Evolutionary conservation across 2,329 filamentous ascomycete genomes (phyloP).

Genomic region (Drechslerella coelobrocha): DNA sequence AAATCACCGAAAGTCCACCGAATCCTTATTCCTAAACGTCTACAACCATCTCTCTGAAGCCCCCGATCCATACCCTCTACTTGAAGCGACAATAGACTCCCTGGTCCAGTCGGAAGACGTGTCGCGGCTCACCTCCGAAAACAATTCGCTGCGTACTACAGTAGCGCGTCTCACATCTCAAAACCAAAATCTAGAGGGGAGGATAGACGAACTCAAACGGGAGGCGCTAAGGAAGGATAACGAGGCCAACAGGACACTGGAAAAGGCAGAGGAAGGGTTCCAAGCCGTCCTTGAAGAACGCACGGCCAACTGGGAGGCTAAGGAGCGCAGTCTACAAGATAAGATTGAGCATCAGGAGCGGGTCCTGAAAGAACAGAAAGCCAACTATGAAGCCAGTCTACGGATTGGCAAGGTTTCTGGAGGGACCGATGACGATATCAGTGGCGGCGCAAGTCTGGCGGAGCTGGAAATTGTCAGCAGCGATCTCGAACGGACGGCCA

Average conservation of each 20-base stretch:
- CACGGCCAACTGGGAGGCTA: constrained; percentile 93
- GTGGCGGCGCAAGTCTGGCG: constrained; percentile 66
- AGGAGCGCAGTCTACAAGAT: constrained; percentile 87
- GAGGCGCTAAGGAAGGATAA: constrained; percentile 62
- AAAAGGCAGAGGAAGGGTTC: constrained; percentile 93
- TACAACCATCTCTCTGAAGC: constrained; percentile 95
- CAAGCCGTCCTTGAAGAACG: constrained; percentile 88
- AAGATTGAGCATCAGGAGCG: constrained; percentile 94
- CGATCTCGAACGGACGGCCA: constrained; percentile 86
- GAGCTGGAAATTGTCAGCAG: constrained; percentile 93
- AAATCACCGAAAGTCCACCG: constrained; percentile 92
- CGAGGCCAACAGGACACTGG: constrained; percentile 77
- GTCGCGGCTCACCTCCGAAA: constrained; percentile 87
- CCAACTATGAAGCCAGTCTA: constrained; percentile 95
- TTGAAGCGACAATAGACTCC: constrained; percentile 95
- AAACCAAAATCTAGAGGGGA: constrained; percentile 53
- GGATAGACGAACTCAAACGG: constrained; percentile 57
- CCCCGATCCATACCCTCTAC: constrained; percentile 91
- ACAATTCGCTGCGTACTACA: constrained; percentile 80
- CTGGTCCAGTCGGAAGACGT: constrained; percentile 90
- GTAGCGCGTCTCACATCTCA: constrained; percentile 62
- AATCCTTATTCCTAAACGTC: constrained; percentile 87
- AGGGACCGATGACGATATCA: constrained; percentile 72
- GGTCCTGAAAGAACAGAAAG: constrained; percentile 90
- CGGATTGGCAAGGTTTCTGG: constrained; percentile 67